phyloP scores from a whole-genome alignment of 1,284 basidiomycete genomes.

The Heterobasidion parviporum region DNA sequence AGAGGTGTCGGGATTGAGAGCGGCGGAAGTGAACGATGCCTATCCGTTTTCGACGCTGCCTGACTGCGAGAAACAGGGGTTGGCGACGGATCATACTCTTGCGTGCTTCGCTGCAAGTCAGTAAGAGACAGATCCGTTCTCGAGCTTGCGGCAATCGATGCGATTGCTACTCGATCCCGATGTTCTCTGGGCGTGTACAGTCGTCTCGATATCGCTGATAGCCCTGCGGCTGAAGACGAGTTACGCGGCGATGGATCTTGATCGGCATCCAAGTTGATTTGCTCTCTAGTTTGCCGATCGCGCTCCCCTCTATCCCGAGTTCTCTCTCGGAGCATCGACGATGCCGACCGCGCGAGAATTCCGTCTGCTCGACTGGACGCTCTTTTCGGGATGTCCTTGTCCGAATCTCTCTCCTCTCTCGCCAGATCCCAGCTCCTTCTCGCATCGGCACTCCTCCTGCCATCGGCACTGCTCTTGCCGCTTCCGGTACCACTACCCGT shows the following conservation, averaged over 20 bases:
- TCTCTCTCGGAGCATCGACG: conserved; percentile 15
- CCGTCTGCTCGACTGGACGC: conserved; percentile 18
- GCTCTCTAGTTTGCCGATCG: conserved; percentile 17
- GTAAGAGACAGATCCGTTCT: conserved; percentile 19
- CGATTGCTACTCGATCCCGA: not conserved
- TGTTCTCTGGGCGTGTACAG: conserved; percentile 47
- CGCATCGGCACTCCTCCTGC: conserved; percentile 30
- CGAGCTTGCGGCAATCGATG: conserved; percentile 15
- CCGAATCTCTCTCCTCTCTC: conserved; percentile 4
- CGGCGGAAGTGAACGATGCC: conserved; percentile 33
- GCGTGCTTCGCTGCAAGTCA: conserved; percentile 36
- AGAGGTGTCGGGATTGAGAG: conserved; percentile 51
- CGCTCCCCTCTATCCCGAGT: conserved; percentile 18
- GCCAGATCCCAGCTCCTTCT: conserved; percentile 50
- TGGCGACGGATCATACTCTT: conserved; percentile 56
- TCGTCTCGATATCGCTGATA: conserved; percentile 30
- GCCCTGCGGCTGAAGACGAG: conserved; percentile 12
- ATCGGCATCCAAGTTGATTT: conserved; percentile 12
- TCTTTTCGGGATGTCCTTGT: conserved; percentile 12
- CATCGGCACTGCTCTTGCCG: conserved; percentile 16
- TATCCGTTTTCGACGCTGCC: conserved; percentile 19
- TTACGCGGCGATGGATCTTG: conserved; percentile 14
- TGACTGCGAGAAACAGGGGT: conserved; percentile 43
- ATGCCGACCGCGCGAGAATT: conserved; percentile 14
- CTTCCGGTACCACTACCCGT: conserved; percentile 10